Percentiles rank a stretch among this genome's conserved stretches.
Conservation (phyloP, 805 yeast genomes). For the Phaffomyces thermotolerans region DNA sequence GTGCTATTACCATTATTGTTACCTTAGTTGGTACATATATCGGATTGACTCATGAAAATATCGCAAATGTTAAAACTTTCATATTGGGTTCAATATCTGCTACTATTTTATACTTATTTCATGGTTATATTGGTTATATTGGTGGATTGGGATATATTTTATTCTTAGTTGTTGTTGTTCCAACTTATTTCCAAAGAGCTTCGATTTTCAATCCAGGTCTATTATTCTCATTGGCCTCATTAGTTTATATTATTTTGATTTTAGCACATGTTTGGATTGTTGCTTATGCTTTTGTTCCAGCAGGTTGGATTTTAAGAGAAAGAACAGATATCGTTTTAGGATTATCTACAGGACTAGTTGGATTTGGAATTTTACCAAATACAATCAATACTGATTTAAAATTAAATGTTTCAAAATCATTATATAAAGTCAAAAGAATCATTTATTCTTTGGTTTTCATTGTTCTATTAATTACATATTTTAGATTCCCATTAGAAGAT, state of each 20-base stretch:
- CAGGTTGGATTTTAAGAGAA: conserved; percentile 82
- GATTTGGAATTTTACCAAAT: conserved; percentile 39
- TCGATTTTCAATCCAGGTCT: conserved; percentile 50
- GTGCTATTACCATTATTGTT: conserved; percentile 54
- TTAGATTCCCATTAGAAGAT: conserved; percentile 50
- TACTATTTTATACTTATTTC: conserved; percentile 37
- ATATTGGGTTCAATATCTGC: conserved; percentile 38
- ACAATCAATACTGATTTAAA: not conserved
- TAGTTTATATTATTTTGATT: conserved; percentile 45
- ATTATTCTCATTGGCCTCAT: conserved; percentile 42
- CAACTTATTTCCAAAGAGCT: conserved; percentile 53
- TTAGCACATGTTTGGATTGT: conserved; percentile 94
- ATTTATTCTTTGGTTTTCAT: conserved; percentile 35
- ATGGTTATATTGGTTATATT: conserved; percentile 65
- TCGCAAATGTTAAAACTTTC: conserved; percentile 29
- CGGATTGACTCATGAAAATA: conserved; percentile 26
- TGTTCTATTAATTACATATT: conserved; percentile 45
- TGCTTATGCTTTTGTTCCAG: conserved; percentile 97
- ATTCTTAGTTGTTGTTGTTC: conserved; percentile 56
- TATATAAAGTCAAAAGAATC: conserved; percentile 17
- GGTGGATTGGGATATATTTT: conserved; percentile 70
- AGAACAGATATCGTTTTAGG: conserved; percentile 72
- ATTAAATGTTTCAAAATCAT: conserved; percentile 5
- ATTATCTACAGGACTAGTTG: conserved; percentile 44
- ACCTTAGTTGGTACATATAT: conserved; percentile 50